Base-by-base conservation (phyloP, 2,329 filamentous ascomycete genomes). In the Monilinia vaccinii-corymbosi region DNA sequence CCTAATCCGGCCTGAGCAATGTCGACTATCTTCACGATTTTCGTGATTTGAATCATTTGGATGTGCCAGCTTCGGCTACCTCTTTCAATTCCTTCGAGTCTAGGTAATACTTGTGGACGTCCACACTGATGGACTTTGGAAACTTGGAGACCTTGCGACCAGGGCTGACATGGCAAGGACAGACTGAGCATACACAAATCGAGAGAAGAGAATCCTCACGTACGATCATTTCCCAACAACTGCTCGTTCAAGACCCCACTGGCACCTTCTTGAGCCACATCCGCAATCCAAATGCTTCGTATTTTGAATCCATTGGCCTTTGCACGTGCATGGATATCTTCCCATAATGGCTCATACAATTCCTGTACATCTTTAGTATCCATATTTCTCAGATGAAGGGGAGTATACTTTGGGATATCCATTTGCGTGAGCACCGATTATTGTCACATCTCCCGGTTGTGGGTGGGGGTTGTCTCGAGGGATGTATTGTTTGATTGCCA, bases 311-410 rank as follows among this genome's bases (percentile, higher is more conserved):
- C 84, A 60, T 79, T 76, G 14, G 74, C 70, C 63, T 80, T 78
- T 13, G 84, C 75, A 21, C 78, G 75, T 23, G 78, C 73, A 65
- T 88, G 77, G 1, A 97, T 76, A 53, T 96, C 89, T 61, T 92
- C 89, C 88, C 91, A 96, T 0, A 96, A 77, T 0, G 92, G 88
- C 69, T 96, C 92, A 69, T 96, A 96, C 1, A 96, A 75, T 76
- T 97, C 92, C 87, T 91, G 56, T 3, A n/a, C n/a, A n/a, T 25
- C 8, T 28, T 60, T 40, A 10, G 42, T 25, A 44, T 11, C 13
- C n/a, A 5, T 31, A 10, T 31, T 38, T 28, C 14, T 45, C 25
- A 42, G 23, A 32, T 47, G 14, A 21, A 45, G 11, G 34, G 42
- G 8, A 25, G 10, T 68, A 58, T 72, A 89, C 89, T 80, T 97